These are phyloP conservation scores for Daldinia childiae DNA, from an alignment of 495 filamentous ascomycete species.

Conservation along the genomic window DNA sequence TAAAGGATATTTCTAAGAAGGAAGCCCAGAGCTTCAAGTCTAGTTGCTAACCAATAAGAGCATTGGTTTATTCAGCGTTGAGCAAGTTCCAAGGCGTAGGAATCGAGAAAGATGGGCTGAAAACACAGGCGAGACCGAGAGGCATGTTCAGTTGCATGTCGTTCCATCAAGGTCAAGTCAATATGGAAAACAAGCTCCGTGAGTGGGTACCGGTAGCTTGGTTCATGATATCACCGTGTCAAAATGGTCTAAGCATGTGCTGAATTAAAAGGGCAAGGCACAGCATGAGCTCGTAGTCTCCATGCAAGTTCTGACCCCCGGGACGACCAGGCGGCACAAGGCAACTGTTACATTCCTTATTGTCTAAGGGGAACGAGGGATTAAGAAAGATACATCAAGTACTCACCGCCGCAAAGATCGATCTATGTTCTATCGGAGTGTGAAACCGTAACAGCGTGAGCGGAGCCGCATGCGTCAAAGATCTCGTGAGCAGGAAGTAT, in stretches of 20 bases:
- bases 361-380: conserved; percentile 12
- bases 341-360: conserved; percentile 23
- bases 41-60: conserved; percentile 11
- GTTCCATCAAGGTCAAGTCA: conserved; percentile 14
- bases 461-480: conserved; percentile 28
- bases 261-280: conserved; percentile 30
- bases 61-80: background rate
- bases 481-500: conserved; percentile 27
- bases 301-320: conserved; percentile 22
- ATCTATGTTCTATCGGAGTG: conserved; percentile 4
- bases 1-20: conserved; percentile 4
- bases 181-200: conserved; percentile 5
- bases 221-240: conserved; percentile 38
- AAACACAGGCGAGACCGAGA: conserved; percentile 27
- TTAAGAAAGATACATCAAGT: conserved; percentile 15
- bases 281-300: conserved; percentile 2
- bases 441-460: conserved; percentile 10
- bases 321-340: conserved; percentile 19
- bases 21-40: conserved; percentile 7
- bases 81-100: conserved; percentile 17
- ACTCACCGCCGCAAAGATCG: conserved; percentile 23
- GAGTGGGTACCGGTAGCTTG: conserved; percentile 34
- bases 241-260: conserved; percentile 20
- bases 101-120: conserved; percentile 20
- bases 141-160: conserved; percentile 19